phyloP scores from a whole-genome alignment of 2,329 filamentous ascomycete genomes.

The Albifimbria verrucaria region DNA sequence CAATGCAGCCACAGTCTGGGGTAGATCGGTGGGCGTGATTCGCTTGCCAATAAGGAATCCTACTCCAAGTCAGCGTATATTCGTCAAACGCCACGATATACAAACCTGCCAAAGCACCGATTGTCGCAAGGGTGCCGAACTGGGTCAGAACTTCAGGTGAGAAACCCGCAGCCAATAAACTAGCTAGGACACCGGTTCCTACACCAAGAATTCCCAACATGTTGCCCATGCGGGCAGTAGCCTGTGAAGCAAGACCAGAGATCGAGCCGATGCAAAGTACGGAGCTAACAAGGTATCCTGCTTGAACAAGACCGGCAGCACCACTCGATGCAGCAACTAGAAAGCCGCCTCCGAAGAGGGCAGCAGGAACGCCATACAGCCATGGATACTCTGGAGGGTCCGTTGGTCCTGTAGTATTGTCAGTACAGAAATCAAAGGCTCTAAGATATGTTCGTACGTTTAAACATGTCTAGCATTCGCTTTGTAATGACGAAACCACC shows the following conservation, averaged over 20 bases:
- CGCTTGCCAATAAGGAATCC: constrained; percentile 77
- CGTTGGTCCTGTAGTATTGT: constrained; percentile 55
- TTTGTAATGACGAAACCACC: constrained; percentile 91
- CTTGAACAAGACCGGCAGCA: constrained; percentile 79
- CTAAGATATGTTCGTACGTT: constrained; percentile 42
- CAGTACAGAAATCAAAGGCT: constrained; percentile 5
- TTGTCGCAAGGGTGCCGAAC: constrained; percentile 70
- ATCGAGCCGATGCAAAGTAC: constrained; percentile 82
- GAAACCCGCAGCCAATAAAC: constrained; percentile 77
- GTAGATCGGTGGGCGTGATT: constrained; percentile 83
- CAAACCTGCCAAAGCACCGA: constrained; percentile 63
- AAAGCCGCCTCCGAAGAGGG: constrained; percentile 77
- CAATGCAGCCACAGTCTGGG: constrained; percentile 83
- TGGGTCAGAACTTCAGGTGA: constrained; percentile 74
- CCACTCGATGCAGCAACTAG: constrained; percentile 77
- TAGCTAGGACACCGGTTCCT: constrained; percentile 76
- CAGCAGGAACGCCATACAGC: constrained; percentile 76
- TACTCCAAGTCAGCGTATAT: constrained; percentile 13
- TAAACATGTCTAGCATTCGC: constrained; percentile 91
- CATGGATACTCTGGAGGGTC: constrained; percentile 87
- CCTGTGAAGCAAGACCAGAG: constrained; percentile 76
- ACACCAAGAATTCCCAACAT: constrained; percentile 85
- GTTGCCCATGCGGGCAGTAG: constrained; percentile 81
- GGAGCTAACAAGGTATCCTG: constrained; percentile 82
- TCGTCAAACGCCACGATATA: not conserved